A percentile compares a stretch with the other conserved stretches of the same genome.
These are phyloP conservation scores for Inga leiocalycina DNA, from an alignment of 306 rosid genomes.

Conservation along the genomic window DNA sequence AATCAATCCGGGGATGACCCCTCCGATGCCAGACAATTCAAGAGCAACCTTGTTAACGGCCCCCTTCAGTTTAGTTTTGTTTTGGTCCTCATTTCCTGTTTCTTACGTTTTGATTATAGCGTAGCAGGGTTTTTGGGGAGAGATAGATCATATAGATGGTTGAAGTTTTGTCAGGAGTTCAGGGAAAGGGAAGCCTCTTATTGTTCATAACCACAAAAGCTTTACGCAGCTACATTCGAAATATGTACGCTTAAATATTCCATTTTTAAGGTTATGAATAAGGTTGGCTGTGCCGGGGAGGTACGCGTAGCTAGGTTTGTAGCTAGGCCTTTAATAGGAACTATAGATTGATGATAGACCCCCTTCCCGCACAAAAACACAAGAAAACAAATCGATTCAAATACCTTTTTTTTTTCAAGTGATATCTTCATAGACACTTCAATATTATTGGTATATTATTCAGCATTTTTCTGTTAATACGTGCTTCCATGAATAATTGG, in stretches of 20 bases:
- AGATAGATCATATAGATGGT: conserved; percentile 41
- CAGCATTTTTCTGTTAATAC: neutral
- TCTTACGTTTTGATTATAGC: conserved; percentile 27
- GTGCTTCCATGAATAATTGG: neutral
- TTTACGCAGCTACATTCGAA: conserved; percentile 1
- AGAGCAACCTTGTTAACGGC: conserved; percentile 35
- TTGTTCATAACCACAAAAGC: conserved; percentile 41
- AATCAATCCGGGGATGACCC: conserved; percentile 48
- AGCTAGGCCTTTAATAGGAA: conserved; percentile 23
- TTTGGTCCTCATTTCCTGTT: conserved; percentile 33
- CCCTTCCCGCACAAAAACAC: neutral
- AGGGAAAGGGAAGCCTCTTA: conserved; percentile 37
- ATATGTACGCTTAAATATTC: neutral
- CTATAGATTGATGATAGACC: conserved; percentile 40
- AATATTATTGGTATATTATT: conserved; percentile 28
- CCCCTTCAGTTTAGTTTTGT: conserved; percentile 23
- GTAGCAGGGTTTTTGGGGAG: conserved; percentile 34
- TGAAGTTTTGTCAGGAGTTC: conserved; percentile 75
- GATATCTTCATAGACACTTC: conserved; percentile 13
- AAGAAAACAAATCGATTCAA: conserved; percentile 35
- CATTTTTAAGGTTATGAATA: conserved; percentile 39
- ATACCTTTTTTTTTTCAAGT: conserved; percentile 8
- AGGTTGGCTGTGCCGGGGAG: conserved; percentile 33
- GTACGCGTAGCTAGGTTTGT: neutral
- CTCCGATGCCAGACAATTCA: conserved; percentile 53